phyloP scores from a whole-genome alignment of 352 stramenopile genomes.

The Phytopythium vexans region DNA sequence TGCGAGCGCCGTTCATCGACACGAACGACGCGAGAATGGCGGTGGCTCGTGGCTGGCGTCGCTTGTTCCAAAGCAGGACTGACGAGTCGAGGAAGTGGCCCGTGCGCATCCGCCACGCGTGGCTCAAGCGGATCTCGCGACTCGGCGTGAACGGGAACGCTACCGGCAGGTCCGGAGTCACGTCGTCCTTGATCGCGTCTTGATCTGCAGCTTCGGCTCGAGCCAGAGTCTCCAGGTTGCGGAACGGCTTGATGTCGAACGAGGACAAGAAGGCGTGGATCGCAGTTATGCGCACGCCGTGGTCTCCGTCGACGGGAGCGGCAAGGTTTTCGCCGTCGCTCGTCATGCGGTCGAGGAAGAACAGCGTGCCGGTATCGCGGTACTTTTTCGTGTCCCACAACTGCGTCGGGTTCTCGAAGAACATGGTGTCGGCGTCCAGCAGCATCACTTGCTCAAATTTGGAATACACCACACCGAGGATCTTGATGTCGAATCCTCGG shows the following conservation, averaged over 20 bases:
- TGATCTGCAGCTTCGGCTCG: constrained; percentile 23
- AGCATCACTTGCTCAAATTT: constrained; percentile 73
- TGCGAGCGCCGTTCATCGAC: constrained; percentile 25
- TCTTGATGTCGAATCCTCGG: constrained; percentile 53
- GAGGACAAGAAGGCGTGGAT: constrained; percentile 51
- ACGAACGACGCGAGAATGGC: constrained; percentile 52
- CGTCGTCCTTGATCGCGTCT: constrained; percentile 18
- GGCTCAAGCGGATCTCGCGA: constrained; percentile 25
- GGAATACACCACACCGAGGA: constrained; percentile 57
- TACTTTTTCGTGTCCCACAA: constrained; percentile 60
- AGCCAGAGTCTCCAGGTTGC: constrained; percentile 7
- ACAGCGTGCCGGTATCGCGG: constrained; percentile 42
- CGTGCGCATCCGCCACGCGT: constrained; percentile 31
- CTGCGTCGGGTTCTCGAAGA: constrained; percentile 52
- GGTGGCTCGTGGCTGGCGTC: constrained; percentile 39
- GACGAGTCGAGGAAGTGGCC: constrained; percentile 46
- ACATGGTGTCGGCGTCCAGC: constrained; percentile 61
- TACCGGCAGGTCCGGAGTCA: constrained; percentile 19
- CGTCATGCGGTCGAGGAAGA: constrained; percentile 53
- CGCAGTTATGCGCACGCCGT: constrained; percentile 12
- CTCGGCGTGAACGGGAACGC: constrained; percentile 29
- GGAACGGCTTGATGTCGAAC: constrained; percentile 49
- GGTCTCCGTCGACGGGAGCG: constrained; percentile 17
- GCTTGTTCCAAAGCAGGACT: constrained; percentile 43
- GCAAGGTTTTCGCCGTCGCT: constrained; percentile 38